phyloP scores from a whole-genome alignment of 192 early-diverging fungal genomes.

The Backusella liffmaniae region DNA sequence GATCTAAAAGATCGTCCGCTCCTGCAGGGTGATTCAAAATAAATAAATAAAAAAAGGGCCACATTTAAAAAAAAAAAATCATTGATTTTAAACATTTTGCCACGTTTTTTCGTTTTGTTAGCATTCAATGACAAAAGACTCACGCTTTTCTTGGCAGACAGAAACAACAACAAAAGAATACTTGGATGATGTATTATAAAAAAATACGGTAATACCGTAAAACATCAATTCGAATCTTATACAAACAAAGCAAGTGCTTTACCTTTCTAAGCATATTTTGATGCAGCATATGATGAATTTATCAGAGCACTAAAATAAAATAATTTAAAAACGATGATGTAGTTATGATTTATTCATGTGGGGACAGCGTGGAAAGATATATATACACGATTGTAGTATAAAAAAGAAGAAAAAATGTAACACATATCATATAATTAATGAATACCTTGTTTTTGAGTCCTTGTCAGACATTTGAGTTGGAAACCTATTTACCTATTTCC shows the following conservation, averaged over 20 bases:
- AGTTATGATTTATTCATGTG: neutral
- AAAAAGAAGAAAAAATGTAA: neutral
- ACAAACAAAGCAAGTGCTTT: neutral
- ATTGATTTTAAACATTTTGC: neutral
- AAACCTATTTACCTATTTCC: neutral
- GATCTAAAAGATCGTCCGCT: neutral
- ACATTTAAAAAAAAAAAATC: neutral
- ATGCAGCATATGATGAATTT: neutral
- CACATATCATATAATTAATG: neutral
- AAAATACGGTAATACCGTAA: neutral
- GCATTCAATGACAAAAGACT: neutral
- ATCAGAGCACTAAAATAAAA: slow-evolving; percentile 1
- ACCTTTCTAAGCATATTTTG: neutral
- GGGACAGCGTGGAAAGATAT: neutral
- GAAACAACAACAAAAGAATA: neutral
- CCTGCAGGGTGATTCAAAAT: neutral
- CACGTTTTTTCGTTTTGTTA: neutral
- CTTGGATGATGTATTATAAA: neutral
- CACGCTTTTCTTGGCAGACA: neutral
- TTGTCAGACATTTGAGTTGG: slow-evolving; percentile 7
- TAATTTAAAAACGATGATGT: neutral
- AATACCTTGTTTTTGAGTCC: neutral
- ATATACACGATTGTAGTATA: neutral
- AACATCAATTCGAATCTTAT: neutral
- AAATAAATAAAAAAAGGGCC: neutral